Percentiles rank a stretch among this genome's conserved stretches.
Evolutionary conservation across 352 stramenopile species (phyloP).

Genomic region (Chrysophaeum taylorii): DNA sequence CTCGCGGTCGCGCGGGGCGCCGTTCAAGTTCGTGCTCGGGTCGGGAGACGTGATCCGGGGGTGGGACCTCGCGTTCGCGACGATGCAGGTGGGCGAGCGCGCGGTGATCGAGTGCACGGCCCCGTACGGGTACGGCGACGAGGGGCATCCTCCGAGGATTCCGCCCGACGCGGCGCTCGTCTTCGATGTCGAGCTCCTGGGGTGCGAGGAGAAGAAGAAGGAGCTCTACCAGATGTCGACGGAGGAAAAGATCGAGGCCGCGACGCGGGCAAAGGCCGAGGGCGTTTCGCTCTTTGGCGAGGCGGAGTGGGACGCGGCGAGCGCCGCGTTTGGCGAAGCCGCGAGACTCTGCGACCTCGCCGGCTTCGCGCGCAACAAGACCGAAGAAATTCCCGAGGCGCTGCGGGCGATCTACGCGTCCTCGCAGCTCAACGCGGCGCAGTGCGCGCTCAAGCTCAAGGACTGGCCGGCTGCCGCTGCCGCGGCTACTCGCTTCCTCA

Average conservation of each 20-base stretch:
- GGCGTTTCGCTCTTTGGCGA: slow-evolving; percentile 21
- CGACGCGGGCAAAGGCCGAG: slow-evolving; percentile 19
- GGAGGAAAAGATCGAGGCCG: slow-evolving; percentile 28
- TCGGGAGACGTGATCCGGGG: slow-evolving; percentile 54
- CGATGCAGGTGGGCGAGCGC: neutral
- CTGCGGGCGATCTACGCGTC: slow-evolving; percentile 31
- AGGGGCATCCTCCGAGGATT: slow-evolving; percentile 35
- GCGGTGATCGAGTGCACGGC: slow-evolving; percentile 41
- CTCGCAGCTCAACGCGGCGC: slow-evolving; percentile 40
- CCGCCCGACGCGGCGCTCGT: slow-evolving; percentile 44
- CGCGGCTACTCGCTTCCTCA: slow-evolving; percentile 30
- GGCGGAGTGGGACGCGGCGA: slow-evolving; percentile 12
- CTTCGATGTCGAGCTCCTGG: slow-evolving; percentile 57
- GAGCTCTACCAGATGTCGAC: slow-evolving; percentile 39
- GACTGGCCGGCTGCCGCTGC: slow-evolving; percentile 31
- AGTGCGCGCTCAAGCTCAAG: slow-evolving; percentile 33
- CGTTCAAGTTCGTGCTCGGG: slow-evolving; percentile 57
- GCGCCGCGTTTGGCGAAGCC: slow-evolving; percentile 26
- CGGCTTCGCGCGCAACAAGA: neutral
- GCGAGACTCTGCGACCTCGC: slow-evolving; percentile 30
- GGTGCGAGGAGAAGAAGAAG: slow-evolving; percentile 40
- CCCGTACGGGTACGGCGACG: slow-evolving; percentile 50
- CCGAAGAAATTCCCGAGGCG: neutral
- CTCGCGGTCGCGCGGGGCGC: slow-evolving; percentile 33
- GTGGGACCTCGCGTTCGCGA: slow-evolving; percentile 45